phyloP scores from a whole-genome alignment of 768 basidiomycete species.

The Pleurotus ostreatus region DNA sequence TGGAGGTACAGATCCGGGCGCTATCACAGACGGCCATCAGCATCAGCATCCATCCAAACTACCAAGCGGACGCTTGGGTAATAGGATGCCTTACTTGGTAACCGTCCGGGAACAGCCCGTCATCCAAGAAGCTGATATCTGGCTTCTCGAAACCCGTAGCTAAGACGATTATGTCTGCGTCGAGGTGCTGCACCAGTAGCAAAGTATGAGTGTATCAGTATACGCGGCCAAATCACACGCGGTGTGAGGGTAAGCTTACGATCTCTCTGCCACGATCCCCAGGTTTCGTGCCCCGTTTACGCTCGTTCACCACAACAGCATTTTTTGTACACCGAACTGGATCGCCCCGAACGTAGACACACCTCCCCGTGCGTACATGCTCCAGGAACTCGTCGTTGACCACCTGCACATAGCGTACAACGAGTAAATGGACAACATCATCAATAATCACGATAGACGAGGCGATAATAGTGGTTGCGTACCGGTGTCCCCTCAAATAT shows the following conservation, averaged over 20 bases:
- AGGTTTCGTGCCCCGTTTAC: conserved; percentile 27
- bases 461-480: conserved; percentile 3
- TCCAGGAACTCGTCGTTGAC: conserved; percentile 49
- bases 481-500: conserved; percentile 47
- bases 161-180: conserved; percentile 45
- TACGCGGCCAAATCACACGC: neutral
- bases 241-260: conserved; percentile 9
- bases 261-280: conserved; percentile 27
- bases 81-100: conserved; percentile 31
- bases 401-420: conserved; percentile 21
- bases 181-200: conserved; percentile 20
- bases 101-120: conserved; percentile 46
- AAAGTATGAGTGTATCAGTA: neutral
- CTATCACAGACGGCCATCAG: conserved; percentile 11
- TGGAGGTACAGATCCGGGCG: conserved; percentile 50
- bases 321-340: conserved; percentile 31
- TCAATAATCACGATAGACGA: too few species aligned
- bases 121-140: conserved; percentile 37
- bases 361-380: conserved; percentile 37
- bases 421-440: neutral
- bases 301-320: conserved; percentile 33
- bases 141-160: conserved; percentile 53
- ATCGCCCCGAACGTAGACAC: conserved; percentile 46
- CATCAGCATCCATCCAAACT: too few species aligned
- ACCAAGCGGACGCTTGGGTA: neutral